A percentile compares a stretch with the other conserved stretches of the same genome.
Conservation (phyloP, 2,329 filamentous ascomycete genomes). For the Leptographium galeiforme region DNA sequence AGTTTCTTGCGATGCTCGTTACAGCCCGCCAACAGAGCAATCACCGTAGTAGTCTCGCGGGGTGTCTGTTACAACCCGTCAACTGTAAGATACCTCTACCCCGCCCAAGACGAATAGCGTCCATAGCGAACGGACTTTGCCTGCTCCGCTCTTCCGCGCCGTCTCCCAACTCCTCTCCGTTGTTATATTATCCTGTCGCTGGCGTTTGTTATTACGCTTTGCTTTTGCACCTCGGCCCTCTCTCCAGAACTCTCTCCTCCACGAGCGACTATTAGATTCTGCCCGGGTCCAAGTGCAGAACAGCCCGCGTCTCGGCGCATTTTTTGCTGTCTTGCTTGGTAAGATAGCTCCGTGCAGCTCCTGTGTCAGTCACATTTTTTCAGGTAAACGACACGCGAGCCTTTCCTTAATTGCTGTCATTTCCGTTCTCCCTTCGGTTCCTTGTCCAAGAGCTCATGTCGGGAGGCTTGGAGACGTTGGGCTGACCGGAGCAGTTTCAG, state of each 20-base stretch:
- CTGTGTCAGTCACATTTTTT: neutral
- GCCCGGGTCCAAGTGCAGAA: neutral
- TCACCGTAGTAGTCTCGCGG: too few species aligned
- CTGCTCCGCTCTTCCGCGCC: neutral
- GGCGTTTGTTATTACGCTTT: neutral
- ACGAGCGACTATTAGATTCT: neutral
- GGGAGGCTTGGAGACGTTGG: neutral
- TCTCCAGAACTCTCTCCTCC: neutral
- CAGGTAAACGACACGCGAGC: neutral
- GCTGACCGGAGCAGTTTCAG: neutral
- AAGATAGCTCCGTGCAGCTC: neutral
- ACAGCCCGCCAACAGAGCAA: too few species aligned
- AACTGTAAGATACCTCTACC: neutral
- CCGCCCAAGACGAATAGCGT: neutral
- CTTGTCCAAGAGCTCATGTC: neutral
- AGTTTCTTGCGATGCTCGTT: too few species aligned
- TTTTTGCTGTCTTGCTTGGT: neutral
- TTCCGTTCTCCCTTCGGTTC: neutral
- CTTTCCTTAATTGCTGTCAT: neutral
- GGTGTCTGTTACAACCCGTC: neutral
- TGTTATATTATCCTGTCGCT: neutral
- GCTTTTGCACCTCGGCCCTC: neutral
- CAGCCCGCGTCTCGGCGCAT: neutral
- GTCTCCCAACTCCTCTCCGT: neutral
- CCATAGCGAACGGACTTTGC: neutral